A percentile compares a stretch with the other conserved stretches of the same genome.
These are phyloP conservation scores for Wolfiporia cocos DNA, from an alignment of 1,284 basidiomycete species.

Conservation along the genomic window DNA sequence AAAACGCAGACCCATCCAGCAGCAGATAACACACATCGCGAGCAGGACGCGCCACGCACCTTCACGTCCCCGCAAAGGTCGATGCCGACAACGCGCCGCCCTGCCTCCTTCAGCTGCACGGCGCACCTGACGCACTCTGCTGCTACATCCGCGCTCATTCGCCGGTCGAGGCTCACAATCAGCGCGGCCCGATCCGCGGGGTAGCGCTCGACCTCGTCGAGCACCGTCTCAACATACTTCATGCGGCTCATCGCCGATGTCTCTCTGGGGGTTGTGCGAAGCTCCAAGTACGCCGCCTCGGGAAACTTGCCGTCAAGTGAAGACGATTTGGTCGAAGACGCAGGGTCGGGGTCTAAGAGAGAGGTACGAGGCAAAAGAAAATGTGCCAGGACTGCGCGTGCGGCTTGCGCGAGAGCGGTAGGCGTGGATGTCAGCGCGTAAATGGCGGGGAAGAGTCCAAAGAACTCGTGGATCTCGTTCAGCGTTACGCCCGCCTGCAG, in stretches of 20 bases:
- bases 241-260: constrained; percentile 48
- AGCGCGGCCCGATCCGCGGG: constrained; percentile 43
- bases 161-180: constrained; percentile 69
- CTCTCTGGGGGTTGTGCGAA: constrained; percentile 64
- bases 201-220: constrained; percentile 60
- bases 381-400: constrained; percentile 53
- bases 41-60: constrained; percentile 20
- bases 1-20: not conserved
- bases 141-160: constrained; percentile 47
- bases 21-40: not conserved
- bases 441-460: constrained; percentile 68
- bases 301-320: constrained; percentile 23
- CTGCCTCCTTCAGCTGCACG: constrained; percentile 44
- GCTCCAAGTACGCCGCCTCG: constrained; percentile 66
- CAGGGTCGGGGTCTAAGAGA: too few species aligned
- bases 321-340: too few species aligned
- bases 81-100: constrained; percentile 65
- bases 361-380: too few species aligned
- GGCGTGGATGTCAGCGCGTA: constrained; percentile 67
- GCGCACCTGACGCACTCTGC: constrained; percentile 56
- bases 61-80: constrained; percentile 77
- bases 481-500: constrained; percentile 49
- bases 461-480: constrained; percentile 60
- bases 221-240: constrained; percentile 57
- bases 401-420: constrained; percentile 41